A percentile compares a stretch with the other conserved stretches of the same genome.
Conservation (phyloP, 1,284 basidiomycete genomes). For the Pseudozyma sp. region DNA sequence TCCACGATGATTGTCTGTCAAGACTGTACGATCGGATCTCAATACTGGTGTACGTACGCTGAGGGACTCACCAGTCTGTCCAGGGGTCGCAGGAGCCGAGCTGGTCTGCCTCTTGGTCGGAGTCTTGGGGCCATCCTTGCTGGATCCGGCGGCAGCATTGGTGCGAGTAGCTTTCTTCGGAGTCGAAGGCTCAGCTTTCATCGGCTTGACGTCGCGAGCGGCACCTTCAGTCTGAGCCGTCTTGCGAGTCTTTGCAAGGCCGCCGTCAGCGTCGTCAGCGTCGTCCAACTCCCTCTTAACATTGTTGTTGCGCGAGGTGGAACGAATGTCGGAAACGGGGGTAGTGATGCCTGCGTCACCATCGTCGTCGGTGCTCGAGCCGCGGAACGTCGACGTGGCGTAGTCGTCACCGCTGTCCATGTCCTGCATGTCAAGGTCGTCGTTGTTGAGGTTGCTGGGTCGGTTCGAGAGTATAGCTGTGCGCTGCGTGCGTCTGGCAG, state of each 20-base stretch:
- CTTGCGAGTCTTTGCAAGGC: neutral
- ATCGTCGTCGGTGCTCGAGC: neutral
- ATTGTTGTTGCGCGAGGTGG: slow-evolving; percentile 3
- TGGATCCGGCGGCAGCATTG: slow-evolving; percentile 2
- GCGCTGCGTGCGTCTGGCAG: slow-evolving; percentile 13
- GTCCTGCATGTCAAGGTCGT: slow-evolving; percentile 3
- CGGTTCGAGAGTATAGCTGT: slow-evolving; percentile 22
- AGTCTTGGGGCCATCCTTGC: slow-evolving; percentile 23
- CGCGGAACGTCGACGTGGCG: neutral
- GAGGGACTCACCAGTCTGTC: slow-evolving; percentile 10
- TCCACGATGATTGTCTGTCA: no score
- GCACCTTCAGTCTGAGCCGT: neutral
- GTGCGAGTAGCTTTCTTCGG: slow-evolving; percentile 17
- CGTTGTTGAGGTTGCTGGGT: slow-evolving; percentile 1
- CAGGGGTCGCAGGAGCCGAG: slow-evolving; percentile 9
- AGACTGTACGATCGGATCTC: no score
- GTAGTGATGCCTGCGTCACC: neutral
- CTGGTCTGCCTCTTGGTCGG: slow-evolving; percentile 20
- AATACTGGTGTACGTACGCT: slow-evolving; percentile 9
- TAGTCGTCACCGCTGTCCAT: neutral
- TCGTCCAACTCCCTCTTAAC: neutral
- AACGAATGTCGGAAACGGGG: slow-evolving; percentile 20
- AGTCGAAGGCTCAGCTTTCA: slow-evolving; percentile 10
- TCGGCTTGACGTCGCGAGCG: neutral
- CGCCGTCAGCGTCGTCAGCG: neutral